Percentiles rank a stretch among this genome's conserved stretches.
Evolutionary conservation across 306 rosid species (phyloP).

Genomic region (Canavalia ensiformis): DNA sequence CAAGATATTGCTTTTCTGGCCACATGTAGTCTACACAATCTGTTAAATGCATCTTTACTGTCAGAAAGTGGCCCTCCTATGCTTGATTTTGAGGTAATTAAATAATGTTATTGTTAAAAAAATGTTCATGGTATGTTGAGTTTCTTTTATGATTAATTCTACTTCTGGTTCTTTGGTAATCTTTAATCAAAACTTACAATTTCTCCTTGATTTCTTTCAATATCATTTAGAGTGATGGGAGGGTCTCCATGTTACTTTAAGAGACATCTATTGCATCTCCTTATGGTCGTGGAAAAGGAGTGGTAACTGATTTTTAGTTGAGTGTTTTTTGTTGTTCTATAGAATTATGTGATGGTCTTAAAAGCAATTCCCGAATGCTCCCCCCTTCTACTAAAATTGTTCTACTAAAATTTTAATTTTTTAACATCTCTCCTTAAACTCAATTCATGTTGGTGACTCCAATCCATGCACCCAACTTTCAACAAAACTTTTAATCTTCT

Average conservation of each 20-base stretch:
- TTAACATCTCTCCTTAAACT: no score
- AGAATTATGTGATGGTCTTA: neutral
- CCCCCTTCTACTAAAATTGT: no score
- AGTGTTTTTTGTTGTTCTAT: conserved; percentile 11
- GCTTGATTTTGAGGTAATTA: conserved; percentile 95
- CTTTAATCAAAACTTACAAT: conserved; percentile 13
- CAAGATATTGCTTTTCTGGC: conserved; percentile 84
- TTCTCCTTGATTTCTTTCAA: conserved; percentile 13
- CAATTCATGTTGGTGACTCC: no score
- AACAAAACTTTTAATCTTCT: no score
- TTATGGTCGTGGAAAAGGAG: conserved; percentile 28
- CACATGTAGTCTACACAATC: conserved; percentile 87
- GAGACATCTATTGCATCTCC: conserved; percentile 10
- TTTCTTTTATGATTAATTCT: conserved; percentile 2
- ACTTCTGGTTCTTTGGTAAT: conserved; percentile 27
- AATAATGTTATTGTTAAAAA: conserved; percentile 29
- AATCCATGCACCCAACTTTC: no score
- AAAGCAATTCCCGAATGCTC: neutral
- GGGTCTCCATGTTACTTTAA: conserved; percentile 16
- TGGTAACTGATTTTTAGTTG: neutral
- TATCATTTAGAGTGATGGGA: conserved; percentile 20
- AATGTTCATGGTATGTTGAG: conserved; percentile 11
- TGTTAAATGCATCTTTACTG: conserved; percentile 79
- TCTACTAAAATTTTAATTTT: no score
- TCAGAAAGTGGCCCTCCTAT: conserved; percentile 96